These are phyloP conservation scores for Esteya vermicola DNA, from an alignment of 2,329 filamentous ascomycete species.

Conservation along the genomic window DNA sequence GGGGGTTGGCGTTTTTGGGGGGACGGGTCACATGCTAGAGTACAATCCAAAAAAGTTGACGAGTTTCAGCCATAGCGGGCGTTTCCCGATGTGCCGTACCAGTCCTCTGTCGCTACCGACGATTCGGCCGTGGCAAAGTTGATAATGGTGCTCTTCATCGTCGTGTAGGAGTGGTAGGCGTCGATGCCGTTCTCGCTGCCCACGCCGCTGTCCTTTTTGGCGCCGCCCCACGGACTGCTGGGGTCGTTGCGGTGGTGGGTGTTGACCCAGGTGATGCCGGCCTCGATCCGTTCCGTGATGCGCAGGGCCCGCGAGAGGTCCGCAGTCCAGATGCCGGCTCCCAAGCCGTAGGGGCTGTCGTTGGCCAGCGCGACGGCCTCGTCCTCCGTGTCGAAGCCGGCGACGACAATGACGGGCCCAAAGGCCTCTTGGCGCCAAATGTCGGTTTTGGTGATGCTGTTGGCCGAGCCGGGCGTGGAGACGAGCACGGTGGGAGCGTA, in stretches of 20 bases:
- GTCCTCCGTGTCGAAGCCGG: constrained; percentile 60
- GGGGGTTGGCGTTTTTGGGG: no score
- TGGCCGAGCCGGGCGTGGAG: constrained; percentile 22
- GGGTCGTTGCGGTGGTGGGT: constrained; percentile 62
- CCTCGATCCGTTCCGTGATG: constrained; percentile 55
- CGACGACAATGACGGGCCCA: constrained; percentile 63
- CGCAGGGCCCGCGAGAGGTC: constrained; percentile 61
- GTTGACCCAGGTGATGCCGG: constrained; percentile 44
- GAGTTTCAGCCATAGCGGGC: constrained; percentile 51
- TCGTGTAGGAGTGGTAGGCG: constrained; percentile 44
- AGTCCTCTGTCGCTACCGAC: constrained; percentile 40
- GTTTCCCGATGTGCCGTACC: constrained; percentile 43
- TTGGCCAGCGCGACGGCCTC: constrained; percentile 60
- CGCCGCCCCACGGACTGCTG: constrained; percentile 55
- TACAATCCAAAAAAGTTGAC: no score
- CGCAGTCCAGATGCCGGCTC: constrained; percentile 62
- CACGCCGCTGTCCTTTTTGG: constrained; percentile 47
- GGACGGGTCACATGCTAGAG: no score
- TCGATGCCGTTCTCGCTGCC: constrained; percentile 62
- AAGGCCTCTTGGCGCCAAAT: constrained; percentile 75
- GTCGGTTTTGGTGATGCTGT: constrained; percentile 46
- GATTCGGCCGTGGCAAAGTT: constrained; percentile 50
- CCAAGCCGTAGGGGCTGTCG: constrained; percentile 61
- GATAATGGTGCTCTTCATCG: constrained; percentile 51
- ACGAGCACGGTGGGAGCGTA: constrained; percentile 64